These are phyloP conservation scores for Eucalyptus sp. DNA, from an alignment of 345 rosid species.

Conservation along the genomic window DNA sequence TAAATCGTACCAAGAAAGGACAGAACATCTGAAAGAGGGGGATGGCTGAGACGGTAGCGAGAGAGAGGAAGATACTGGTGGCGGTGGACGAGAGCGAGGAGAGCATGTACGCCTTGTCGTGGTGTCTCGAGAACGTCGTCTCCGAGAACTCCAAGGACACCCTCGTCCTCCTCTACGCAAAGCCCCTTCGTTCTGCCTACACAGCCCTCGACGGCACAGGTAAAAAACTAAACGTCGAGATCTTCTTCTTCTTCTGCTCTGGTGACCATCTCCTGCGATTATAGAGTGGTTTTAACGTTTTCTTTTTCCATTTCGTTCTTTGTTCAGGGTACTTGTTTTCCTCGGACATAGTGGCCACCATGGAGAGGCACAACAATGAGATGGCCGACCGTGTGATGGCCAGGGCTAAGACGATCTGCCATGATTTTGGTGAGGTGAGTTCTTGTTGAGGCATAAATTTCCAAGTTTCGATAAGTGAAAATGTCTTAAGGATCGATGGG, in stretches of 20 bases:
- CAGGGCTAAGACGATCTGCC: slow-evolving; percentile 32
- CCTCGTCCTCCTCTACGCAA: slow-evolving; percentile 40
- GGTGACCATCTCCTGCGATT: background rate
- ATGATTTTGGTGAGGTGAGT: slow-evolving; percentile 12
- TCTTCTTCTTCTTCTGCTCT: background rate
- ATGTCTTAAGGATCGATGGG: too few species aligned
- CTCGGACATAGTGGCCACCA: slow-evolving; percentile 22
- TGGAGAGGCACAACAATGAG: slow-evolving; percentile 27
- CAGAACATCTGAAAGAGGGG: too few species aligned
- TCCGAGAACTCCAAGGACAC: slow-evolving; percentile 15
- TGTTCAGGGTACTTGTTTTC: slow-evolving; percentile 42
- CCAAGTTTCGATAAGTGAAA: background rate
- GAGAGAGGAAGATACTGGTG: slow-evolving; percentile 30
- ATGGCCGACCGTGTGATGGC: slow-evolving; percentile 27
- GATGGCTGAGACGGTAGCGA: background rate
- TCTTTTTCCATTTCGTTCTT: background rate
- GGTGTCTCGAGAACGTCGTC: slow-evolving; percentile 35
- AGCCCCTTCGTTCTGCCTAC: slow-evolving; percentile 21
- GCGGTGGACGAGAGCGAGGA: slow-evolving; percentile 52
- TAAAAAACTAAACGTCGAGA: background rate
- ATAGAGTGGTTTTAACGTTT: too few species aligned
- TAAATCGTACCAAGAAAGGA: background rate
- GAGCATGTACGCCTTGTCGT: slow-evolving; percentile 50
- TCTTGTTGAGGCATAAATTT: background rate
- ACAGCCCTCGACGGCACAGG: slow-evolving; percentile 42